Evolutionary conservation across 2,329 filamentous ascomycete genomes (phyloP), one percentile per base, ranked within the genome.

Genomic region (Ceratocystis eucalypticola): DNA sequence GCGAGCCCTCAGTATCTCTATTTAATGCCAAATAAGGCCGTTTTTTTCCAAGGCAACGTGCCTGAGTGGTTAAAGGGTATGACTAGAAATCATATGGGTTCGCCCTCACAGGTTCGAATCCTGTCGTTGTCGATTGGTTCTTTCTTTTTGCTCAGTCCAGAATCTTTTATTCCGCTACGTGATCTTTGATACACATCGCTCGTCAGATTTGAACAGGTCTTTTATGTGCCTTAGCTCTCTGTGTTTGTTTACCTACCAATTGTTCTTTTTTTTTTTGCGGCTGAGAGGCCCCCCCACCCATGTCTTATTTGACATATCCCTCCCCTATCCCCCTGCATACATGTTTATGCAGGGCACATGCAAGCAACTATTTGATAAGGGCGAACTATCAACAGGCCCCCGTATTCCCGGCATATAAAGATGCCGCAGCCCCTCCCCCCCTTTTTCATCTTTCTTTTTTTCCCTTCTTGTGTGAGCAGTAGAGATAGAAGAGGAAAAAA

Each of bases 1-100:
- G 22, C 22, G 22, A 22, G 22, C 22, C 22, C 22, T 22, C 22
- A 22, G 22, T 22, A 22, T 22, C 22, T 37, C 33, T 37, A 10
- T 10, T 37, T 37, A 37, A 10, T 37, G 1, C 33, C 0, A 37
- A 37, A 10, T 37, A 37, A 37, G 2, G 2, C 46, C 1, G 3
- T 20, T 1, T 50, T 6, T 1, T 22, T 22, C 22, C 20, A 12
- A 50, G 65, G 65, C 65, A 63, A 66, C 61, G 59, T 66, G 46
- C 65, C 65, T 62, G 65, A 66, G 65, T 66, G 65, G 65, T 66
- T 66, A 66, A 66, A 62, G 65, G 65, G 65, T 62, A 61, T 53
- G 65, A 66, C 65, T 63, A 63, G 65, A 66, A 66, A 63, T 66
- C 65, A 62, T 53, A 63, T 66, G 65, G 59, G 46, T 66, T 66